Evolutionary conservation across 371 early-diverging fungal species (phyloP).

Genomic region (Mucor piriformis): DNA sequence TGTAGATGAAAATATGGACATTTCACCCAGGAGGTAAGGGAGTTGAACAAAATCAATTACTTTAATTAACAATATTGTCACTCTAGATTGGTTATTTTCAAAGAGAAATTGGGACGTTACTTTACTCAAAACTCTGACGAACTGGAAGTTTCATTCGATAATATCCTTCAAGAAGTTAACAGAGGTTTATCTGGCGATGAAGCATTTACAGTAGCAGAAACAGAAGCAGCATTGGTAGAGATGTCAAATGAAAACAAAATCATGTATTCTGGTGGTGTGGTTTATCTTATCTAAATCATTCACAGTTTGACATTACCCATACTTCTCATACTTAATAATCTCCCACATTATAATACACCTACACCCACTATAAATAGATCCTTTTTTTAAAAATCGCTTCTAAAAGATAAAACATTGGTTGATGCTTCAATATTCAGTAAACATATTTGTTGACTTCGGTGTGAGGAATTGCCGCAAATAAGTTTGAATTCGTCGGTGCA

Average conservation of each 20-base stretch:
- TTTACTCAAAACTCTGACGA: background rate
- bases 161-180: constrained; percentile 50
- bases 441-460: no score
- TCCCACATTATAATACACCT: background rate
- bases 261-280: constrained; percentile 68
- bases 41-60: background rate
- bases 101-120: constrained; percentile 27
- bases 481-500: no score
- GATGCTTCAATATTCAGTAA: no score
- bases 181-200: constrained; percentile 24
- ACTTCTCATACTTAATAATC: background rate
- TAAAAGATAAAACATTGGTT: no score
- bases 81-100: constrained; percentile 38
- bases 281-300: constrained; percentile 39
- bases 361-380: background rate
- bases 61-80: background rate
- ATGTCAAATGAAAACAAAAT: constrained; percentile 73
- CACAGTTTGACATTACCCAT: background rate
- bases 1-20: background rate
- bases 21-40: background rate
- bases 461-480: no score
- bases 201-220: constrained; percentile 30
- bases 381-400: no score
- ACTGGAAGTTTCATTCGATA: constrained; percentile 37
- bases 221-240: constrained; percentile 25